Percentiles rank a stretch among this genome's conserved stretches.
phyloP scores from a whole-genome alignment of 495 filamentous ascomycete genomes.

The Aspergillus diversus region DNA sequence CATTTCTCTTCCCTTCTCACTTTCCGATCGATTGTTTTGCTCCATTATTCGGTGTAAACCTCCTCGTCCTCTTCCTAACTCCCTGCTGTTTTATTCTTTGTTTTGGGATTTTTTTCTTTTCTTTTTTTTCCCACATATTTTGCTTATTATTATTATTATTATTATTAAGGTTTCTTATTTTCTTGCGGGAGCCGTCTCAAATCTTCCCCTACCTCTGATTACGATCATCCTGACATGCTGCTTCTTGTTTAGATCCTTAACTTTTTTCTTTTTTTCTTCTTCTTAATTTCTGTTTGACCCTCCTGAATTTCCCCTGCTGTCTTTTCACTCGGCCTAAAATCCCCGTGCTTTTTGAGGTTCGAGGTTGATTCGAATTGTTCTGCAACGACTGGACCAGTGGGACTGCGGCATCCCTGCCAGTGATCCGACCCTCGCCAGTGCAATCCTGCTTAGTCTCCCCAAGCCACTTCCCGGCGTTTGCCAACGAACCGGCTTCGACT shows the following conservation, averaged over 20 bases:
- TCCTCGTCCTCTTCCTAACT: too few species aligned
- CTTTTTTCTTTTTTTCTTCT: conserved; percentile 11
- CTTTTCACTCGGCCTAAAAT: conserved; percentile 19
- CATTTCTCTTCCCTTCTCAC: conserved; percentile 2
- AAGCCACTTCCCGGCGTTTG: conserved; percentile 35
- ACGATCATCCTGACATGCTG: conserved; percentile 22
- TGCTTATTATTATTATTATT: not conserved
- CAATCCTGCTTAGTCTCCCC: conserved; percentile 35
- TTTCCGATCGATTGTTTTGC: conserved; percentile 20
- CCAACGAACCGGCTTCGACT: conserved; percentile 38
- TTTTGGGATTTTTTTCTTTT: not conserved
- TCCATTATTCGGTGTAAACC: not conserved
- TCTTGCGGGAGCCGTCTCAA: conserved; percentile 13
- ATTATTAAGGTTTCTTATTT: conserved; percentile 7
- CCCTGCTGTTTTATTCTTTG: not conserved
- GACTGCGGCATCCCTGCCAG: conserved; percentile 48
- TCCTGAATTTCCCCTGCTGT: conserved; percentile 11
- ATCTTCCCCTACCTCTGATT: conserved; percentile 16
- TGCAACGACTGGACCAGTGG: conserved; percentile 33
- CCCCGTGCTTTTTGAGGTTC: conserved; percentile 23
- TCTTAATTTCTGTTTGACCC: conserved; percentile 8
- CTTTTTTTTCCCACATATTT: not conserved
- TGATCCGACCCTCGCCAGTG: conserved; percentile 38
- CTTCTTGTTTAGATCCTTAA: conserved; percentile 18
- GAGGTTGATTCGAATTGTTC: conserved; percentile 25